A percentile compares a stretch with the other conserved stretches of the same genome.
These are phyloP conservation scores for Houttuynia cordata DNA, from an alignment of 164 flowering plant genomes.

Conservation along the genomic window DNA sequence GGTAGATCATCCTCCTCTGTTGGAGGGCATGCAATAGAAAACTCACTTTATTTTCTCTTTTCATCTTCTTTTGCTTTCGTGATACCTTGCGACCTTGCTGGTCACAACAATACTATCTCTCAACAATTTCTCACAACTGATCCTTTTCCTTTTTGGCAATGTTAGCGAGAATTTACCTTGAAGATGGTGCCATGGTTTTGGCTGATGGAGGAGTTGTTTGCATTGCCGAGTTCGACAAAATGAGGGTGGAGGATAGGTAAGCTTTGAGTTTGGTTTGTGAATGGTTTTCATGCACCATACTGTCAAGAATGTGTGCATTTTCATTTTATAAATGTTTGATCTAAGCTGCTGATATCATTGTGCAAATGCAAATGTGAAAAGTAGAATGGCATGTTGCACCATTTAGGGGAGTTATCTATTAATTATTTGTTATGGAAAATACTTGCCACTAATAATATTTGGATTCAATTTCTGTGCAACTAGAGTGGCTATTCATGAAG, in stretches of 20 bases:
- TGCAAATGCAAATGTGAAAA: background rate
- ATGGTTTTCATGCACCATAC: no score
- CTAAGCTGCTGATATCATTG: background rate
- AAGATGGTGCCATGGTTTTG: constrained; percentile 99
- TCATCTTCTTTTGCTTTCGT: no score
- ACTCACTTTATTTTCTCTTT: no score
- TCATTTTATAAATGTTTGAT: background rate
- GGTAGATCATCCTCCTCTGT: no score
- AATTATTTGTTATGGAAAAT: background rate
- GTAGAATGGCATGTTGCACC: background rate
- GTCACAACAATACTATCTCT: constrained; percentile 28
- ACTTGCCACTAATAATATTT: background rate
- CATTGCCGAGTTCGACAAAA: constrained; percentile 98
- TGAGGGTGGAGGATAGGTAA: constrained; percentile 97
- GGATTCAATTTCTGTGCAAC: background rate
- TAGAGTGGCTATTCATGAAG: constrained; percentile 99
- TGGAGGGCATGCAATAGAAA: no score
- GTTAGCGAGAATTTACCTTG: constrained; percentile 95
- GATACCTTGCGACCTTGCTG: no score
- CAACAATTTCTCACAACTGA: background rate
- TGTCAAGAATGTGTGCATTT: no score
- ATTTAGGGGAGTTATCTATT: background rate
- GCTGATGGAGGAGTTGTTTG: constrained; percentile 99
- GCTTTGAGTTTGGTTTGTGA: background rate
- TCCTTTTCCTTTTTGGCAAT: background rate